Conservation (phyloP, 1,284 basidiomycete species). For the Schizophyllum amplum region DNA sequence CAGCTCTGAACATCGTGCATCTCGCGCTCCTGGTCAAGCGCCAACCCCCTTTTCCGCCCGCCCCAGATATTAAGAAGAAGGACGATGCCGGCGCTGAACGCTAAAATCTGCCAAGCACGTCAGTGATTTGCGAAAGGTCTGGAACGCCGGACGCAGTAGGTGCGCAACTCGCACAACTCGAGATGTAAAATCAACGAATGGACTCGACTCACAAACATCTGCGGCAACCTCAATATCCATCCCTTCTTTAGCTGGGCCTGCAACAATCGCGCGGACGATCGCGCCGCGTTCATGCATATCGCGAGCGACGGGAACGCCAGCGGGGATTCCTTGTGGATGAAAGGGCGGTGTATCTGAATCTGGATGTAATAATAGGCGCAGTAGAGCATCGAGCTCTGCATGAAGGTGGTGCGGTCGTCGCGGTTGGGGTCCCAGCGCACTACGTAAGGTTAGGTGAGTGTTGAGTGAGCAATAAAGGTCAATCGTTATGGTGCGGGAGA, state of each 20-base stretch:
- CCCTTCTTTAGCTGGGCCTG: conserved; percentile 24
- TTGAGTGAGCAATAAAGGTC: no score
- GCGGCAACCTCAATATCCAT: conserved; percentile 19
- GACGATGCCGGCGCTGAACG: conserved; percentile 41
- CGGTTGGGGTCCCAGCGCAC: conserved; percentile 58
- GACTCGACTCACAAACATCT: conserved; percentile 19
- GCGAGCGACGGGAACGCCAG: conserved; percentile 52
- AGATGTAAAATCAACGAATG: background rate
- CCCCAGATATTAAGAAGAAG: conserved; percentile 69
- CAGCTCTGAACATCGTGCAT: background rate
- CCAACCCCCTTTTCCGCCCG: conserved; percentile 18
- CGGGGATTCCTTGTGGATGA: conserved; percentile 32
- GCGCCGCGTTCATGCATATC: conserved; percentile 63
- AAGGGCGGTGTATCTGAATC: conserved; percentile 37
- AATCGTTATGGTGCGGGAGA: no score
- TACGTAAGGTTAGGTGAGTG: no score
- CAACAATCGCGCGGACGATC: conserved; percentile 51
- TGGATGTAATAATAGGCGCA: conserved; percentile 52
- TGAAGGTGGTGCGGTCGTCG: conserved; percentile 39
- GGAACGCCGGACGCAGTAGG: no score
- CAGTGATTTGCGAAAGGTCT: no score
- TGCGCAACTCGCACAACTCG: no score
- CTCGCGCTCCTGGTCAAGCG: background rate
- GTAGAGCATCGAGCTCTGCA: conserved; percentile 54
- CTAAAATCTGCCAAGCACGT: conserved; percentile 20